These are phyloP conservation scores for Trametes villosa DNA, from an alignment of 768 basidiomycete genomes.

Conservation along the genomic window DNA sequence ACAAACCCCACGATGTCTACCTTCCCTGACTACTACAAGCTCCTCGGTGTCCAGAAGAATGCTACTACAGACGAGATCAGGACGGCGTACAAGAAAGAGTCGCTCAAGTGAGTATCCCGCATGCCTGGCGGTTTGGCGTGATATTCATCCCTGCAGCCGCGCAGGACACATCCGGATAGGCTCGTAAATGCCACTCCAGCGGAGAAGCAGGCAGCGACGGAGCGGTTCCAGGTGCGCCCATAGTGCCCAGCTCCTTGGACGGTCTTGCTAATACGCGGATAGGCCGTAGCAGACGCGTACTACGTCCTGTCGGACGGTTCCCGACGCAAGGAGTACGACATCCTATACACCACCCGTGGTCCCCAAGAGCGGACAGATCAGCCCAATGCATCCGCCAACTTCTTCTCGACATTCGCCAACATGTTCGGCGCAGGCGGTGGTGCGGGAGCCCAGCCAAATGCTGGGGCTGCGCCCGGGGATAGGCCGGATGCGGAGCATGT, in stretches of 20 bases:
- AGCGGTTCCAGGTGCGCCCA: slow-evolving; percentile 73
- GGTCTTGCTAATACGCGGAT: slow-evolving; percentile 8
- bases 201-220: slow-evolving; percentile 79
- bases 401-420: slow-evolving; percentile 76
- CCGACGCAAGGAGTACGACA: slow-evolving; percentile 74
- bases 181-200: slow-evolving; percentile 66
- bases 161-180: slow-evolving; percentile 89
- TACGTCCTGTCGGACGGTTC: slow-evolving; percentile 86
- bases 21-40: slow-evolving; percentile 80
- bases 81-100: slow-evolving; percentile 81
- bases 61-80: slow-evolving; percentile 73
- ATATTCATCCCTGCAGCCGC: slow-evolving; percentile 28
- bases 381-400: slow-evolving; percentile 69
- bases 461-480: slow-evolving; percentile 39
- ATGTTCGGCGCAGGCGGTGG: slow-evolving; percentile 60
- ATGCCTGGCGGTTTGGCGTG: background rate
- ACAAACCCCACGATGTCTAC: slow-evolving; percentile 55
- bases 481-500: slow-evolving; percentile 80
- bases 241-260: background rate
- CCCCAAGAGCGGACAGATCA: slow-evolving; percentile 57
- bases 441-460: slow-evolving; percentile 30
- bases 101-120: slow-evolving; percentile 55
- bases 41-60: slow-evolving; percentile 57
- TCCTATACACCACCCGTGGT: slow-evolving; percentile 59
- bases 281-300: slow-evolving; percentile 93